Percentiles rank a stretch among this genome's conserved stretches.
Conservation (phyloP, 139 green algal genomes). For the Penium margaritaceum region DNA sequence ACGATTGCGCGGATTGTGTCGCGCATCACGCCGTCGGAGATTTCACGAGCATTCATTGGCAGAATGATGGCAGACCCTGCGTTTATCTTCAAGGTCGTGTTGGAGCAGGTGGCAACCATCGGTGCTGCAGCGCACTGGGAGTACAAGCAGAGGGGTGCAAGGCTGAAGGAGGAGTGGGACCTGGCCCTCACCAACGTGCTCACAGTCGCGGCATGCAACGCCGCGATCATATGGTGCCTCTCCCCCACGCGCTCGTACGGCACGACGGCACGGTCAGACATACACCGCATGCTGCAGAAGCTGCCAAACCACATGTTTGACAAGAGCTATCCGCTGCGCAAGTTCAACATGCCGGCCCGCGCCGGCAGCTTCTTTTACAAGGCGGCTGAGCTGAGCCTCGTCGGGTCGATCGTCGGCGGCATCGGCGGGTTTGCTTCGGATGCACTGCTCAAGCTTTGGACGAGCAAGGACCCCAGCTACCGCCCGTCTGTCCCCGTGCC, state of each 20-base stretch:
- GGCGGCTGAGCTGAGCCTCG: constrained; percentile 73
- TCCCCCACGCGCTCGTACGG: constrained; percentile 72
- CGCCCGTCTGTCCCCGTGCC: constrained; percentile 68
- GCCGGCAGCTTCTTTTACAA: constrained; percentile 68
- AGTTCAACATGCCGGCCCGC: constrained; percentile 63
- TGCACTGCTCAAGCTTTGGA: background rate
- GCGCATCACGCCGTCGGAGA: constrained; percentile 52
- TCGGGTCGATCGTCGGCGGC: constrained; percentile 63
- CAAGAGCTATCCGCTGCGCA: constrained; percentile 63
- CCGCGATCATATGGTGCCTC: constrained; percentile 74
- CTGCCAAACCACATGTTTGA: constrained; percentile 79
- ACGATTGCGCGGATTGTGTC: constrained; percentile 72
- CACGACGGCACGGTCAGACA: constrained; percentile 64
- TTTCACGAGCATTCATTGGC: constrained; percentile 80
- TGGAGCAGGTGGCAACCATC: constrained; percentile 78
- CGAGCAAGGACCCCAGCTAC: constrained; percentile 57
- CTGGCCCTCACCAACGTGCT: constrained; percentile 77
- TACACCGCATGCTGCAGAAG: constrained; percentile 65
- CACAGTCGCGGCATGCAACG: constrained; percentile 69
- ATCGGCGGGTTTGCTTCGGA: constrained; percentile 32
- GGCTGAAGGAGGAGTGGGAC: constrained; percentile 75
- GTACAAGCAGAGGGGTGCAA: constrained; percentile 57
- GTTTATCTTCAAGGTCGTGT: constrained; percentile 82
- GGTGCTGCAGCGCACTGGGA: constrained; percentile 68
- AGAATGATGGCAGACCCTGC: constrained; percentile 84